Conservation (phyloP, 768 basidiomycete species). For the Wakefieldia striispora region DNA sequence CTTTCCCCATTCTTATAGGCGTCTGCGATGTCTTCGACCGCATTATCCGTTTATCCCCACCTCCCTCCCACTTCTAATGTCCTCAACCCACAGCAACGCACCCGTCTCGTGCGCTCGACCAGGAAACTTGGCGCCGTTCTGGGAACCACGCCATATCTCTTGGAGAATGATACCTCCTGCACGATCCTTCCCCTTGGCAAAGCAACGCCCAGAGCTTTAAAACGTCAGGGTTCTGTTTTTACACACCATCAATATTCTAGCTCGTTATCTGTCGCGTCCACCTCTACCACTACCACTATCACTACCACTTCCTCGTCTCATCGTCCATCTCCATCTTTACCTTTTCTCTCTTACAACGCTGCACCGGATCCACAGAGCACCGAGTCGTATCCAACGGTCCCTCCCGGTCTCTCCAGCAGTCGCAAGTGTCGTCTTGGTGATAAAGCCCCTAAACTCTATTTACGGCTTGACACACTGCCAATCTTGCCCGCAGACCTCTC, state of each 20-base stretch:
- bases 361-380: conserved; percentile 1
- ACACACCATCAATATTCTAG: conserved; percentile 16
- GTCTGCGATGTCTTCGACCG: conserved; percentile 24
- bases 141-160: conserved; percentile 35
- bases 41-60: conserved; percentile 14
- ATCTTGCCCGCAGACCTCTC: conserved; percentile 14
- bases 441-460: conserved; percentile 20
- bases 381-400: conserved; percentile 9
- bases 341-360: conserved; percentile 1
- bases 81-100: conserved; percentile 31
- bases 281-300: conserved; percentile 13
- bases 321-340: conserved; percentile 12
- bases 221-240: conserved; percentile 35
- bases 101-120: conserved; percentile 37
- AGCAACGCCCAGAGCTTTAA: conserved; percentile 18
- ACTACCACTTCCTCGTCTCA: conserved; percentile 14
- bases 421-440: conserved; percentile 11
- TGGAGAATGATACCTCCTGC: conserved; percentile 27
- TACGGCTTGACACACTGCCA: conserved; percentile 20
- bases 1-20: background rate
- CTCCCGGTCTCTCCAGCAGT: conserved; percentile 19
- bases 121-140: conserved; percentile 36
- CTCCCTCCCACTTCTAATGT: conserved; percentile 37
- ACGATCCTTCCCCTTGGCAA: conserved; percentile 22
- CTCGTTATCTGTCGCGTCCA: conserved; percentile 22